Conservation (phyloP, 371 early-diverging fungal genomes). For the Rhizopus sp. region DNA sequence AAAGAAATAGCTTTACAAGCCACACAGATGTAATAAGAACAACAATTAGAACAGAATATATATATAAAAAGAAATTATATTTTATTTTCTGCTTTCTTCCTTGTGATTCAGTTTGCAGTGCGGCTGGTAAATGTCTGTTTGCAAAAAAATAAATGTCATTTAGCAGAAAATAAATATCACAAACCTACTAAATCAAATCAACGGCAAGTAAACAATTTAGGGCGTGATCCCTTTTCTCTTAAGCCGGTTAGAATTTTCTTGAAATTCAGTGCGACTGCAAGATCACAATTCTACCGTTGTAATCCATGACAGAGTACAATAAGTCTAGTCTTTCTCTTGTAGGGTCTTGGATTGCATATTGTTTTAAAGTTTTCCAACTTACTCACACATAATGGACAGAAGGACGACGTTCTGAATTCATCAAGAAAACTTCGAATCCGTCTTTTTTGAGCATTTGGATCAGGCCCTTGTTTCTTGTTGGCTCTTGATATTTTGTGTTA, state of each 20-base stretch:
- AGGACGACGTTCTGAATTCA: constrained; percentile 6
- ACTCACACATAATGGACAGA: background rate
- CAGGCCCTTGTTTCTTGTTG: constrained; percentile 5
- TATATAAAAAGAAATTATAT: background rate
- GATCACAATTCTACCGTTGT: background rate
- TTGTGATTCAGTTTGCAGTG: too few relatives aligned
- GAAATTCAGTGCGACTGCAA: too few relatives aligned
- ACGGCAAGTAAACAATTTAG: too few relatives aligned
- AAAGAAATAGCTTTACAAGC: background rate
- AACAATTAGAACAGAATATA: background rate
- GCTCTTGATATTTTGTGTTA: constrained; percentile 8
- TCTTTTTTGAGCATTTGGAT: constrained; percentile 1
- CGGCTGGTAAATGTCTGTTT: too few relatives aligned
- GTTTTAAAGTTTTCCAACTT: constrained; percentile 2
- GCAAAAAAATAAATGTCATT: too few relatives aligned
- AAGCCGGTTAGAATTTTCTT: too few relatives aligned
- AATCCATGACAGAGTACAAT: background rate
- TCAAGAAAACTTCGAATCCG: background rate
- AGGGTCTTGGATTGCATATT: constrained; percentile 3
- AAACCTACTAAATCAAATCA: too few relatives aligned
- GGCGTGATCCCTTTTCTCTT: too few relatives aligned
- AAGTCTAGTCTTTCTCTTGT: background rate
- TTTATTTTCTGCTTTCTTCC: too few relatives aligned
- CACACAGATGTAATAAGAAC: background rate
- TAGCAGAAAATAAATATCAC: too few relatives aligned